Evolutionary conservation across 768 basidiomycete genomes (phyloP), one percentile per base, ranked within the genome.

Genomic region (Podaxis pistillaris): DNA sequence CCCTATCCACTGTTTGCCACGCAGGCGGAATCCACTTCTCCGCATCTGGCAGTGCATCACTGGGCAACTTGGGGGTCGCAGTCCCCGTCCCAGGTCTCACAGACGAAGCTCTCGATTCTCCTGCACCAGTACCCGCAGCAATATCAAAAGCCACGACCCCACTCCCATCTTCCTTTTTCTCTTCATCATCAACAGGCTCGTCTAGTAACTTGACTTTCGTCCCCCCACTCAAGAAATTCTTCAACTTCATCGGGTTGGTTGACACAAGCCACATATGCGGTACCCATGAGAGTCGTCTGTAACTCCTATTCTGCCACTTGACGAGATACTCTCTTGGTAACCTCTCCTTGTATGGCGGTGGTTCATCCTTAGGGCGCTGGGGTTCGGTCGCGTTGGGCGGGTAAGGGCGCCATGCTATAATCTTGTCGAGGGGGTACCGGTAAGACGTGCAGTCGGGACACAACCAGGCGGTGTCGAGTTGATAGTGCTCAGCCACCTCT

Each of bases 1-100:
- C 80, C n/a, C 96, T 88, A 69, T 96, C 95, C n/a, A 94, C 80
- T 0, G 90, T 93, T 73, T 87, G 89, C 96, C 96, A 98, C 6
- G 84, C 79, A 0, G 75, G 76, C 6, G 94, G 93, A 22, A 98
- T 89, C 62, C 84, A 81, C 15, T 74, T 76, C 66, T 91, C 86
- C 2, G 94, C 96, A 59, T 94, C 87, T 0, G 83, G 80, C 28
- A 86, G 72, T 36, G 93, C 70, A 40, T 74, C 76, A 53, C 70
- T 69, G 0, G 76, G 68, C 11, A 73, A 71, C 19, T 63, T 67
- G 33, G 66, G 65, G 30, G 70, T 65, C 13, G 65, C 68, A 17
- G 66, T 46, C 9, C 44, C 68, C 49, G 73, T 72, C 28, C 60
- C 60, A 22, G 74, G 69, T 63, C 79, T 77, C 22, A 65, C 56